Base-by-base conservation (phyloP, 768 basidiomycete genomes). In the Xerocomellus intermedius region DNA sequence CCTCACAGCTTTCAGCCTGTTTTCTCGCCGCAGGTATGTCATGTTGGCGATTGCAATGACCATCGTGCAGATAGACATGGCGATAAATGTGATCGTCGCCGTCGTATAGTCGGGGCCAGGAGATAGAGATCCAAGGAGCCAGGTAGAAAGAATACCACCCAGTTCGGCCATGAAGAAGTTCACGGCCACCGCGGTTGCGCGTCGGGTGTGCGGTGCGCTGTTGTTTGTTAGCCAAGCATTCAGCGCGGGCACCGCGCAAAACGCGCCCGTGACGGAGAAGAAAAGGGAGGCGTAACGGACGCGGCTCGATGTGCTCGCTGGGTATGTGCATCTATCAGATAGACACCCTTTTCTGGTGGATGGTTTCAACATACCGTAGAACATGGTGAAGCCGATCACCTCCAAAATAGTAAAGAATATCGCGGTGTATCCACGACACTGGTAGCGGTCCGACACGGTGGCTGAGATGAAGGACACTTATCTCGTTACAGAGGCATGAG, bases 181-280 rank as follows among this genome's bases (percentile, higher is more conserved):
- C n/a, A 84, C 70, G 12, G 82, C 84, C 45, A 86, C 75, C 24
- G 78, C 74, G 1, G 84, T 84, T 2, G 84, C 85, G 7, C 85
- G 78, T 32, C 82, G 73, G 22, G 73, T 69, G 56, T 83, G 77
- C 0, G 85, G 85, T 6, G 80, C 72, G 5, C 80, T 74, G 67
- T 86, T 87, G 68, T 86, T 86, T 16, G 83, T 76, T 47, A 75
- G 69, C 85, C 85, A 87, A 0, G 84, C 78, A 2, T 75, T 76
- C n/a, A 82, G 63, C 0, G 82, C 72, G 0, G 85, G 83, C 2
- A 78, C 80, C 1, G 75, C 65, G n/a, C 52, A 46, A 66, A 83
- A 85, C 0, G 77, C 72, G 19, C 83, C 82, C 0, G 79, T 67
- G 22, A 84, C 74, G 5, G 77, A 76, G 44, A 85, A 71, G 73